Base-by-base conservation (phyloP, 495 filamentous ascomycete species). In the Neurospora tetraspora region DNA sequence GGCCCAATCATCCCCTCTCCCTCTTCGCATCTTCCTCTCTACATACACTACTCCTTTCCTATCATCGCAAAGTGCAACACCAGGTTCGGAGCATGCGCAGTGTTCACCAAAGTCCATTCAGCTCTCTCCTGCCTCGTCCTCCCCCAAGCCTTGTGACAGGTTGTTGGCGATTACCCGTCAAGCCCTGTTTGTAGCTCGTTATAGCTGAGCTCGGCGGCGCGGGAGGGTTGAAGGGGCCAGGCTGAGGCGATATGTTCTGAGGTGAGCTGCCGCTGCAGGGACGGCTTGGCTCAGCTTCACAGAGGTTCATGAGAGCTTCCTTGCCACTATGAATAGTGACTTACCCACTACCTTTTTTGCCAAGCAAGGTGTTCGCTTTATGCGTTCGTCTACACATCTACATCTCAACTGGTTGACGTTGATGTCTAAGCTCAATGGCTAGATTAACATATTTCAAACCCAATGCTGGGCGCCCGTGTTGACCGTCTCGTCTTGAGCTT, bases 381-480 rank as follows among this genome's bases (percentile, higher is more conserved):
- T 34, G 27, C 38, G 68, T 27, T 68, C 71, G 43, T 23, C 38
- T 14, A 43, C 70, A 68, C 9, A 34, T 37, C 20, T 39, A 43
- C 70, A 2, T 39, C 70, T 74, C 39, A 31, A 73, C 31, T 45
- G 27, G 75, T 80, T 82, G 81, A 71, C 78, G 74, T 78, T 79
- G 80, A 80, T 84, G 79, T 81, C 81, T 76, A 78, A 79, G 81
- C 79, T 77, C 27, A 75, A 79, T 81, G 82, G 82, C 82, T 39
- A 82, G 81, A 84, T 77, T 39, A 75, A 78, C 72, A 39, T 73
- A 76, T 59, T 70, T 74, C 47, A 74, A 75, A 81, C 83, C 81
- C 82, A 75, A 82, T 84, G 82, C 83, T 85, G 82, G 83, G 83
- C 83, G 80, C 83, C 83, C 79, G 77, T 75, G 76, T 82, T 72